Evolutionary conservation across 805 yeast species (phyloP).

Genomic region (Wickerhamomyces hampshirensis): DNA sequence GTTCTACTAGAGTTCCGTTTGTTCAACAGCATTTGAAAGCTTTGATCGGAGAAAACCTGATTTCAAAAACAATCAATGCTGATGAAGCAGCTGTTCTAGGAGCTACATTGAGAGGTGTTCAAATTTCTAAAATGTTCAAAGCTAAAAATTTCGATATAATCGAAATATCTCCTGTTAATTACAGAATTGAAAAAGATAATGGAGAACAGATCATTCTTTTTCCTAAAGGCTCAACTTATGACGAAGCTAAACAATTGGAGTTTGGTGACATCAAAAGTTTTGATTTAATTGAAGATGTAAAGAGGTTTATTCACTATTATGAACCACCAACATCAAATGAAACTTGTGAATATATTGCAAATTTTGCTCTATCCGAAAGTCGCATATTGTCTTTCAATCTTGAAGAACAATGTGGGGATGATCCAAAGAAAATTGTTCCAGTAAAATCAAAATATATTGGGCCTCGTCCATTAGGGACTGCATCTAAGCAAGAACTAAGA

Average conservation of each 20-base stretch:
- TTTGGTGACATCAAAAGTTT: conserved; percentile 32
- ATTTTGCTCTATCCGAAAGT: conserved; percentile 42
- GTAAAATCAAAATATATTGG: conserved; percentile 31
- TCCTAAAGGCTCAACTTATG: conserved; percentile 40
- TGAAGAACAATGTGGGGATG: conserved; percentile 16
- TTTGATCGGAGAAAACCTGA: conserved; percentile 52
- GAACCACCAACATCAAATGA: conserved; percentile 33
- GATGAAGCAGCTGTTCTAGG: conserved; percentile 95
- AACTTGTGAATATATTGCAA: conserved; percentile 34
- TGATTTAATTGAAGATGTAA: conserved; percentile 29
- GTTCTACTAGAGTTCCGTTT: conserved; percentile 85
- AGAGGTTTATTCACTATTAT: conserved; percentile 26
- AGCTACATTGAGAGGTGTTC: conserved; percentile 77
- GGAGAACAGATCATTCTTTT: conserved; percentile 36
- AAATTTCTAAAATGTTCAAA: conserved; percentile 62
- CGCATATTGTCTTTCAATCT: conserved; percentile 43
- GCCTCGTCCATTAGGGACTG: conserved; percentile 44
- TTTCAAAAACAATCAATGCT: conserved; percentile 85
- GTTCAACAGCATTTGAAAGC: conserved; percentile 59
- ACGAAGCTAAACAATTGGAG: conserved; percentile 30
- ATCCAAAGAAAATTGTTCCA: conserved; percentile 19
- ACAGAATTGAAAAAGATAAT: conserved; percentile 31
- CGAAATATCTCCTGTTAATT: conserved; percentile 52
- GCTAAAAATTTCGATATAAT: conserved; percentile 54
- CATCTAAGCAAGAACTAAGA: conserved; percentile 41